Conservation (phyloP, 1,139 yeast genomes). For the Candida glucosophila region DNA sequence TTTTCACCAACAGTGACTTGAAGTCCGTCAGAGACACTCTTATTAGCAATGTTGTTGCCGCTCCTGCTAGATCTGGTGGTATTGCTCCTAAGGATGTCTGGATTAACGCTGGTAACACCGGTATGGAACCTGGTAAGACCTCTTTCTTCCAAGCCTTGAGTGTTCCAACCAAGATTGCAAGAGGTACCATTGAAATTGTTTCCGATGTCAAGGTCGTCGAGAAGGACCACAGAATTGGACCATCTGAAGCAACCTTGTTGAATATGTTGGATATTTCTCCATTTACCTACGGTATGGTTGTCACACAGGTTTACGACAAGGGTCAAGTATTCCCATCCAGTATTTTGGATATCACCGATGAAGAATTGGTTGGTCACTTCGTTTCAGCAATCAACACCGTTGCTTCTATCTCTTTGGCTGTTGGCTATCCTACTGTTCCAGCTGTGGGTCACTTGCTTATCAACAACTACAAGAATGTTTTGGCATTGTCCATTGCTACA, state of each 20-base stretch:
- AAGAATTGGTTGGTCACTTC: slow-evolving; percentile 88
- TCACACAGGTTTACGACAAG: slow-evolving; percentile 94
- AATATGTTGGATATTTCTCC: slow-evolving; percentile 99
- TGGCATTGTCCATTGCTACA: slow-evolving; percentile 97
- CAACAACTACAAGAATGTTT: slow-evolving; percentile 98
- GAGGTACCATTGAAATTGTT: slow-evolving; percentile 99
- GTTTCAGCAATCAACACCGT: slow-evolving; percentile 87
- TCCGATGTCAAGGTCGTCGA: slow-evolving; percentile 93
- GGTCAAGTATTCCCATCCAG: slow-evolving; percentile 97
- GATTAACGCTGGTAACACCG: slow-evolving; percentile 99
- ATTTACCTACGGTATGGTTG: slow-evolving; percentile 96
- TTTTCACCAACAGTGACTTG: slow-evolving; percentile 95
- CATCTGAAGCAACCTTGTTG: slow-evolving; percentile 97
- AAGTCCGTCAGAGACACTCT: slow-evolving; percentile 84
- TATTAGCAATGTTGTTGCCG: slow-evolving; percentile 92
- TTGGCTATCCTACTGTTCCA: slow-evolving; percentile 99
- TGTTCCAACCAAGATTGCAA: slow-evolving; percentile 99
- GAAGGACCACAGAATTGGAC: slow-evolving; percentile 87
- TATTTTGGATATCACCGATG: slow-evolving; percentile 97
- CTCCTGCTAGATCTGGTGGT: slow-evolving; percentile 99
- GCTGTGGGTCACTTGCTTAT: slow-evolving; percentile 98
- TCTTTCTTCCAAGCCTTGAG: slow-evolving; percentile 99
- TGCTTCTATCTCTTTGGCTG: slow-evolving; percentile 94
- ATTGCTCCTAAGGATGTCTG: slow-evolving; percentile 95
- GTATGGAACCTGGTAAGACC: slow-evolving; percentile 99